Percentiles rank a stretch among this genome's conserved stretches.
phyloP scores from a whole-genome alignment of 306 rosid species.

The Clitoria ternatea region DNA sequence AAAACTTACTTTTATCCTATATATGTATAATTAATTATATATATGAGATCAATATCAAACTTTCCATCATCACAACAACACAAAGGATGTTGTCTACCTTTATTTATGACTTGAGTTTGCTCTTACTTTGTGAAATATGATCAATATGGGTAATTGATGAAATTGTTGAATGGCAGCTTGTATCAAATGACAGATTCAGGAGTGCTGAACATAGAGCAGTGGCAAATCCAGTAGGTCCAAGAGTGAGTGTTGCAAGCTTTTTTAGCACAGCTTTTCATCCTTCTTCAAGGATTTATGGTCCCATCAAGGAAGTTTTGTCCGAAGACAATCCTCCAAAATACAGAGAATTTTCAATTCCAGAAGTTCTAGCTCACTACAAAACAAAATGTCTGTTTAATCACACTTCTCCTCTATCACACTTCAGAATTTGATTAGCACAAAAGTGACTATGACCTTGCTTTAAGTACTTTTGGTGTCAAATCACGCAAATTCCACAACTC shows the following conservation, averaged over 20 bases:
- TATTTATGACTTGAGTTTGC: neutral
- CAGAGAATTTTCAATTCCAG: slow-evolving; percentile 18
- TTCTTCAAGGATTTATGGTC: slow-evolving; percentile 24
- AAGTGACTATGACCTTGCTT: neutral
- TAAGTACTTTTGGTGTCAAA: neutral
- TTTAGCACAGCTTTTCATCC: slow-evolving; percentile 1
- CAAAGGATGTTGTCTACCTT: neutral
- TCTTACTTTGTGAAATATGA: neutral
- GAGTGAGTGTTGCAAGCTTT: slow-evolving; percentile 37
- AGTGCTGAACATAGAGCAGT: slow-evolving; percentile 39
- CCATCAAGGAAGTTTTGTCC: slow-evolving; percentile 35
- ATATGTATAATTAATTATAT: too few species aligned
- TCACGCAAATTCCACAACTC: neutral
- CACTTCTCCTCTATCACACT: slow-evolving; percentile 15
- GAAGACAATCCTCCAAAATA: slow-evolving; percentile 32
- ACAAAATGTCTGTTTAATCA: slow-evolving; percentile 11
- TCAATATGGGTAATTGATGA: neutral
- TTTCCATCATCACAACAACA: neutral
- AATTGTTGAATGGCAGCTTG: slow-evolving; percentile 13
- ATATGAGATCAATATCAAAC: neutral
- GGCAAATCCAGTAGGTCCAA: slow-evolving; percentile 30
- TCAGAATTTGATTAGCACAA: slow-evolving; percentile 17
- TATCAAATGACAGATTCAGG: slow-evolving; percentile 50
- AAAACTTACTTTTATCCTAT: too few species aligned
- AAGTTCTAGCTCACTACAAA: neutral